A percentile compares a stretch with the other conserved stretches of the same genome.
phyloP scores from a whole-genome alignment of 768 basidiomycete species.

The Sporobolomyces pararoseus region DNA sequence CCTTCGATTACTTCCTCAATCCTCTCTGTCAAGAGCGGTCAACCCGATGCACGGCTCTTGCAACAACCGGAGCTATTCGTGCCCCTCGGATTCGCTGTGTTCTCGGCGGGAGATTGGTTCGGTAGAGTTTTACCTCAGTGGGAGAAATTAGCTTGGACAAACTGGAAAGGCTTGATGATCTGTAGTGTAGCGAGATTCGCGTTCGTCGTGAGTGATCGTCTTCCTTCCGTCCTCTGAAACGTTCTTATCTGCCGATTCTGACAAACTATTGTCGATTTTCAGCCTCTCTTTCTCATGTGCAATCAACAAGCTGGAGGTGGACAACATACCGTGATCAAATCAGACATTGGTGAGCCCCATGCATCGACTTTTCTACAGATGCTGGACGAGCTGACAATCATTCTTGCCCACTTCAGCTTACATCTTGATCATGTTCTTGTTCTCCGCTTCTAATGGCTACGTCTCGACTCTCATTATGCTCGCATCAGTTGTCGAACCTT shows the following conservation, averaged over 20 bases:
- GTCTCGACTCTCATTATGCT: conserved; percentile 44
- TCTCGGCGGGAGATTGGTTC: conserved; percentile 45
- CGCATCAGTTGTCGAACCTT: conserved; percentile 36
- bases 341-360: conserved; percentile 38
- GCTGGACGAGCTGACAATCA: background rate
- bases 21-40: conserved; percentile 18
- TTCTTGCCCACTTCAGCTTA: conserved; percentile 25
- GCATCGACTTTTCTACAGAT: background rate
- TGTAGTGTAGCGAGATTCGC: conserved; percentile 31
- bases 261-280: background rate
- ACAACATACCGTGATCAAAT: conserved; percentile 27
- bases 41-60: conserved; percentile 9
- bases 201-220: conserved; percentile 43
- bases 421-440: conserved; percentile 42
- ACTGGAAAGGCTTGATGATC: conserved; percentile 27
- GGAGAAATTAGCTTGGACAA: conserved; percentile 24
- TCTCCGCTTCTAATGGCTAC: conserved; percentile 45
- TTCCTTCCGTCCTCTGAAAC: background rate
- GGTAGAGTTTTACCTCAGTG: conserved; percentile 42
- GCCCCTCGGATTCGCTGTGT: conserved; percentile 45
- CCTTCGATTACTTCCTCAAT: conserved; percentile 47
- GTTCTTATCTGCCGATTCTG: background rate
- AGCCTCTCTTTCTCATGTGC: conserved; percentile 46
- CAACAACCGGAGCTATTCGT: conserved; percentile 33
- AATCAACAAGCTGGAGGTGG: conserved; percentile 35